These are phyloP conservation scores for Hanseniaspora lindneri DNA, from an alignment of 805 yeast species.

Conservation along the genomic window DNA sequence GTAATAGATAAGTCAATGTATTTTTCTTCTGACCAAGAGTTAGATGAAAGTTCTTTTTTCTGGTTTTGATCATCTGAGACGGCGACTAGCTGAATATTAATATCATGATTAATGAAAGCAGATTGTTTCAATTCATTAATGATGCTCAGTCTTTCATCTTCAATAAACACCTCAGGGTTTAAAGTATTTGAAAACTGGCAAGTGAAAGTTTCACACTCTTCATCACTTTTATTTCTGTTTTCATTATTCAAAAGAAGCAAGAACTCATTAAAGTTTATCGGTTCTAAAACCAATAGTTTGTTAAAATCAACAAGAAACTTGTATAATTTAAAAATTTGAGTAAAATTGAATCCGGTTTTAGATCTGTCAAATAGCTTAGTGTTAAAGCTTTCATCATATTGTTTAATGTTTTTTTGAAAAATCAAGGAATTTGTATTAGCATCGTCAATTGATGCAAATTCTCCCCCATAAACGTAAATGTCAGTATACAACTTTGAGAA, in stretches of 20 bases:
- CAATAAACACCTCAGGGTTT: no score
- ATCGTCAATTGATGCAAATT: not conserved
- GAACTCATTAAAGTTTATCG: not conserved
- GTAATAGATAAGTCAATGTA: slow-evolving; percentile 23
- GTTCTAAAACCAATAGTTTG: not conserved
- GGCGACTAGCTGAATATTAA: not conserved
- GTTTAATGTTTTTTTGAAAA: not conserved
- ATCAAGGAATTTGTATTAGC: not conserved
- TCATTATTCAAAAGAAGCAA: slow-evolving; percentile 10
- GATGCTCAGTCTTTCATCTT: not conserved
- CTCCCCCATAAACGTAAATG: slow-evolving; percentile 1
- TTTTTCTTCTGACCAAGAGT: slow-evolving; percentile 14
- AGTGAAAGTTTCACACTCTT: no score
- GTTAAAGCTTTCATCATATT: not conserved
- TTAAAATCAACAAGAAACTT: slow-evolving; percentile 4
- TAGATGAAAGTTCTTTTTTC: slow-evolving; percentile 17
- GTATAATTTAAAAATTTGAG: slow-evolving; percentile 6
- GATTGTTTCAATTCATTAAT: not conserved
- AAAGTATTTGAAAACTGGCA: no score
- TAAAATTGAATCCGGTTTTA: not conserved
- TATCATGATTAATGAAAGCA: not conserved
- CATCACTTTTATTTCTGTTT: no score
- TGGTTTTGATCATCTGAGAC: slow-evolving; percentile 18
- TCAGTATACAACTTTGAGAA: not conserved
- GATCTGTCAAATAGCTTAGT: not conserved